phyloP scores from a whole-genome alignment of 1,284 basidiomycete species.

The Bjerkandera adusta region DNA sequence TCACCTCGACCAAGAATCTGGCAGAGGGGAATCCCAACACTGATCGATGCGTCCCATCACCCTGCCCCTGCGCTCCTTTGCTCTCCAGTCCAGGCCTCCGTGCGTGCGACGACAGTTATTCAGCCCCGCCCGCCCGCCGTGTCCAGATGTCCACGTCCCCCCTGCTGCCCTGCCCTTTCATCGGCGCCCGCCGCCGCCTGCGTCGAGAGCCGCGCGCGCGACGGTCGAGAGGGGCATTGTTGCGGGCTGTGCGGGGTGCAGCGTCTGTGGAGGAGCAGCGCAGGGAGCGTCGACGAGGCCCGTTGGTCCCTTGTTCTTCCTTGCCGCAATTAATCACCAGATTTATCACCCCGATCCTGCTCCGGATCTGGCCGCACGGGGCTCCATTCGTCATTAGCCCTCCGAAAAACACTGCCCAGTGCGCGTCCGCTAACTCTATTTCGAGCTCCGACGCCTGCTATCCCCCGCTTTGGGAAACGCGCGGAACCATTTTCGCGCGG shows the following conservation, averaged over 20 bases:
- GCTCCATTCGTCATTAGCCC: too few relatives aligned
- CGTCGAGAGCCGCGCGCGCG: too few relatives aligned
- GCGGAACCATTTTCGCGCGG: too few relatives aligned
- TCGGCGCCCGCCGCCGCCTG: background rate
- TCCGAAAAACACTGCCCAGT: too few relatives aligned
- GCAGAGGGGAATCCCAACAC: constrained; percentile 6
- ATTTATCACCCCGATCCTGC: constrained; percentile 5
- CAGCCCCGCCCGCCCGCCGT: background rate
- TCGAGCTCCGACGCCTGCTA: background rate
- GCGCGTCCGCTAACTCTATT: constrained; percentile 2
- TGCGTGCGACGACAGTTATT: background rate
- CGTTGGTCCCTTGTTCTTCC: background rate
- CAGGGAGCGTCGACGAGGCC: background rate
- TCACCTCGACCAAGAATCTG: constrained; percentile 2
- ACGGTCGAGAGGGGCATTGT: background rate
- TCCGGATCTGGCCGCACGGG: background rate
- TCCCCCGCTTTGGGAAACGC: background rate
- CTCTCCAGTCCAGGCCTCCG: constrained; percentile 8
- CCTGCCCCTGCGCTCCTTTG: constrained; percentile 6
- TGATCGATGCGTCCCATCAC: constrained; percentile 6
- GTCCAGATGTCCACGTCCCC: background rate
- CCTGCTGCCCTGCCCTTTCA: background rate
- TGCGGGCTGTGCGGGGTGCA: too few relatives aligned
- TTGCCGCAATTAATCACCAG: constrained; percentile 8
- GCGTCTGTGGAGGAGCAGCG: too few relatives aligned